Base-by-base conservation (phyloP, 2,329 filamentous ascomycete genomes). In the Cordyceps tenuipes region DNA sequence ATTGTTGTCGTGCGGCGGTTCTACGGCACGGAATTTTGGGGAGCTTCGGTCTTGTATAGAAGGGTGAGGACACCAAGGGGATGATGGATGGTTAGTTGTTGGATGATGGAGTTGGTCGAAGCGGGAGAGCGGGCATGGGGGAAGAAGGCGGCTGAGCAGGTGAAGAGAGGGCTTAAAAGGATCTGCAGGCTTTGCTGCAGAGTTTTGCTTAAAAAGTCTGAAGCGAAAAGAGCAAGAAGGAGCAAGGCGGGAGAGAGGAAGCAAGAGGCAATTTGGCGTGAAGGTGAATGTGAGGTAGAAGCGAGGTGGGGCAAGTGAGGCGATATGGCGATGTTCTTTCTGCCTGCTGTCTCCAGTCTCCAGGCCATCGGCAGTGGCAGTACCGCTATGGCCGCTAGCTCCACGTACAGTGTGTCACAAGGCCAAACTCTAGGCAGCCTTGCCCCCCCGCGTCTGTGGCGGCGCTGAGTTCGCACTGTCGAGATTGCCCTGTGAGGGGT, bases 241-340 rank as follows among this genome's bases (percentile, higher is more conserved):
- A 15, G 26, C 23, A 12, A 53, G 31, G 21, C 10, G 62, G 61
- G 61, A 62, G 57, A 47, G 29, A 60, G 44, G 47, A 51, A 63
- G 62, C 62, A 63, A 62, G 23, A 64, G 15, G 43, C 21, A n/a
- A 21, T 19, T 19, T 5, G 10, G 48, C 60, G 62, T 52, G 62
- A 52, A 23, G n/a, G 39, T 70, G 65, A 66, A 66, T 61, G 43
- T 43, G 47, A 48, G n/a, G 60, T 23, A 5, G 19, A 69, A 62
- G 69, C 69, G 3, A 68, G 69, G 68, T 71, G 69, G 69, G 68
- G 69, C 67, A 66, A 61, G 64, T 61, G 60, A 63, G 57, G 65
- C 39, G 43, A 36, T 29, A 3, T 26, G 36, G 39, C 39, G 48
- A 59, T 51, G 36, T 43, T 43, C 41, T n/a, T 19, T 17, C 57